Percentiles rank a stretch among this genome's conserved stretches.
phyloP scores from a whole-genome alignment of 148 eudicot species.

The Rhododendron mucronatum region DNA sequence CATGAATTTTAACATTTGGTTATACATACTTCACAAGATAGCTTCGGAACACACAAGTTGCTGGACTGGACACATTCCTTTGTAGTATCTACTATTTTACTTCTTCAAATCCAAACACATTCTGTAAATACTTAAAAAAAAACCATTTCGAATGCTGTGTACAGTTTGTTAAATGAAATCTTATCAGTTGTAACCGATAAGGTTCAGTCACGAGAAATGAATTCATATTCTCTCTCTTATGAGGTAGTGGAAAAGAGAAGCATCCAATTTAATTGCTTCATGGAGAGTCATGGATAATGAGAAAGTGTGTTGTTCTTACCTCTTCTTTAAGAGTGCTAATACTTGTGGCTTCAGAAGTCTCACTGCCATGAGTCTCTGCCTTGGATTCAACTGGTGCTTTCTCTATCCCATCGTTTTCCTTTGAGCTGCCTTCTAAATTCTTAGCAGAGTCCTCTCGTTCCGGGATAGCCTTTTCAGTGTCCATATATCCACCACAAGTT shows the following conservation, averaged over 20 bases:
- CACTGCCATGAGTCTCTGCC: constrained; percentile 3
- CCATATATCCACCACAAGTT: neutral
- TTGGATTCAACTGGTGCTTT: neutral
- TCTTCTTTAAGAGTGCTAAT: neutral
- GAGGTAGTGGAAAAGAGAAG: neutral
- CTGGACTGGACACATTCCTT: too few species aligned
- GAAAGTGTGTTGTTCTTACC: constrained; percentile 5
- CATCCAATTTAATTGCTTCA: neutral
- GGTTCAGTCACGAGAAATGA: neutral
- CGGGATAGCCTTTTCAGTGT: constrained; percentile 7
- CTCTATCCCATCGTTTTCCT: constrained; percentile 2
- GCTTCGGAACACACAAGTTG: too few species aligned
- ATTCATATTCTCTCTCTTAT: neutral
- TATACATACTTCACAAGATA: too few species aligned
- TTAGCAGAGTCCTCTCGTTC: neutral
- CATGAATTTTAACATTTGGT: too few species aligned
- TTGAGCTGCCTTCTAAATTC: constrained; percentile 6
- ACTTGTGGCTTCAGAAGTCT: neutral
- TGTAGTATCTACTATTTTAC: too few species aligned
- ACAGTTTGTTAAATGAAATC: too few species aligned
- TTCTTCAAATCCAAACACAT: too few species aligned
- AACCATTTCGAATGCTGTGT: too few species aligned
- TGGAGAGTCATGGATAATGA: neutral
- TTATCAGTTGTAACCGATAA: too few species aligned
- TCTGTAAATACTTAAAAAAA: too few species aligned